Evolutionary conservation across 2,329 filamentous ascomycete species (phyloP), one percentile per base, ranked within the genome.

Genomic region (Epichloe bromicola): DNA sequence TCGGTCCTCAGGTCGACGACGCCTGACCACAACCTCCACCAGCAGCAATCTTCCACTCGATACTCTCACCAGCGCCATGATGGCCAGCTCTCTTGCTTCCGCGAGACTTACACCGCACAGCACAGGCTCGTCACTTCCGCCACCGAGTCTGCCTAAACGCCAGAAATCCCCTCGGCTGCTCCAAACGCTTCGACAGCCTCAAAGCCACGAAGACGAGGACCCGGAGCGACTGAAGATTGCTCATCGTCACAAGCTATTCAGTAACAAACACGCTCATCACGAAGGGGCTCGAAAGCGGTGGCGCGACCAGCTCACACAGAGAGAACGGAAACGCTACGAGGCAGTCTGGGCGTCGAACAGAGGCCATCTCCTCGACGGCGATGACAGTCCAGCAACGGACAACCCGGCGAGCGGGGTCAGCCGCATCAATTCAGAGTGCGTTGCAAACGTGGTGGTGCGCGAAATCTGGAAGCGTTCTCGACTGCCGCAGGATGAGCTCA

Each of bases 271-370:
- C 63, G 77, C 82, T 1, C 86, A 93, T 60, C 81, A 87, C 58
- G 86, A 91, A 62, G 86, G 84, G 0, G 76, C 84, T 4, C 77
- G 86, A 17, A 83, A 80, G 60, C 78, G 85, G 6, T 93, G 87
- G 87, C 78, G 85, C 41, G 86, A 90, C 57, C 74, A 80, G 54
- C 78, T 93, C 41, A 86, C 83, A 0, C 75, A 79, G 46, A 72
- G 79, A 5, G 86, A 93, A 61, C 73, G 85, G n/a, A 86, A 85
- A 60, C 76, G 87, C 1, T 93, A 93, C 64, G 87, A 91, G 64
- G 87, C 85, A 2, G 78, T 93, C 1, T 93, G 86, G 86, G 87
- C 87, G 1, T 87, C 85, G 41, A 93, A 93, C 59, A 79, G 81
- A 46, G 86, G 86, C 0, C 53, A 80, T 0, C 66, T 79, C 8